Base-by-base conservation (phyloP, 352 stramenopile species). In the Phytophthora citricola region DNA sequence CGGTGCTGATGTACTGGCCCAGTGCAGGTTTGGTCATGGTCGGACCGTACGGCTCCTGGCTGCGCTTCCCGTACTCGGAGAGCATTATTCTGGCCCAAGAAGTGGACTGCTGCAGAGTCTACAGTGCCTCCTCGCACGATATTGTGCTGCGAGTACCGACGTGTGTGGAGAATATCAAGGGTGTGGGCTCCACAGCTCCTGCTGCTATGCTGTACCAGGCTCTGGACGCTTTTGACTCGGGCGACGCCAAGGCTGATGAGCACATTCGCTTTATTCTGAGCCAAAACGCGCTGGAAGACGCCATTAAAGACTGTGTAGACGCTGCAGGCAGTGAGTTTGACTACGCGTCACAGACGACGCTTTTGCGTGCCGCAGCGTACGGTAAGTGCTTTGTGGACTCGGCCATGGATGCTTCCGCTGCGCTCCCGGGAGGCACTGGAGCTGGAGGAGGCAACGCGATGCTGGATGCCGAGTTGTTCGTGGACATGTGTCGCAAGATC, bases 171-270 rank as follows among this genome's bases (percentile, higher is more conserved):
- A 87, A 91, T 51, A 97, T 97, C 73, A 92, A 90, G 56, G 80
- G 83, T 7, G 88, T 97, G 39, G 90, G 90, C 5, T 96, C 85
- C 38, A 97, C 88, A 9, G 87, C 89, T 2, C 87, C 91, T 0
- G 89, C 91, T 1, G 91, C 92, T 1, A 95, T 97, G 89, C 66
- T 98, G n/a, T 95, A 89, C 58, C 91, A 97, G 61, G 91, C 92
- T 12, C 78, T 96, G 43, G 92, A 97, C 53, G 85, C 89, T 2
- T 97, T 92, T 63, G 87, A 97, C 47, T 85, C 90, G 1, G 92
- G 89, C 5, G 87, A 97, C 58, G 83, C 87, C 36, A 95, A 95
- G 63, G 85, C 90, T 3, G 90, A 97, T 53, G 90, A 97, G 65
- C 88, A 97, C 57, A 97, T 97, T 54, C 89, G 90, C 3, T 92